Conservation (phyloP, 805 yeast genomes). For the Metschnikowia similis region DNA sequence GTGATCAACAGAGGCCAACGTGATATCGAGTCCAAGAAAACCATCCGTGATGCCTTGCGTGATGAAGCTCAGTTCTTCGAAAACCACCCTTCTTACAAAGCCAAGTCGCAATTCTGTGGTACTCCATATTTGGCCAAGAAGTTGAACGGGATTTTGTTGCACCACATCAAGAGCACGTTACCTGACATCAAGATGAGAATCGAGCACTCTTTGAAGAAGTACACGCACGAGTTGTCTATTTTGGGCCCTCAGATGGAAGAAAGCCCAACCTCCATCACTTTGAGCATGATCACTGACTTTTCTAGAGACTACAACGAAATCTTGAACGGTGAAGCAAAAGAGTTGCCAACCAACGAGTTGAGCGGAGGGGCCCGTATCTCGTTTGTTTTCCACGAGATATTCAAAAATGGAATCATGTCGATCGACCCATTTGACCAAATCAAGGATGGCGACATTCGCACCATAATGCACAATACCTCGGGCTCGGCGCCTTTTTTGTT, state of each 20-base stretch:
- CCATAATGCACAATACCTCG: constrained; percentile 93
- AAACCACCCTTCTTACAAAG: constrained; percentile 82
- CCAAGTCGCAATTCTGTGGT: constrained; percentile 95
- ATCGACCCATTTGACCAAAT: constrained; percentile 96
- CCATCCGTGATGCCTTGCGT: constrained; percentile 80
- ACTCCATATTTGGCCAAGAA: constrained; percentile 96
- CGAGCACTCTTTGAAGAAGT: constrained; percentile 73
- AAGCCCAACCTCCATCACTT: constrained; percentile 82
- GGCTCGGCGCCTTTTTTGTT: constrained; percentile 94
- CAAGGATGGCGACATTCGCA: constrained; percentile 91
- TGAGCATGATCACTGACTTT: constrained; percentile 88
- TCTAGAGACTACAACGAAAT: constrained; percentile 88
- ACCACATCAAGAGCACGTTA: constrained; percentile 62
- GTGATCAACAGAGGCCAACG: constrained; percentile 92
- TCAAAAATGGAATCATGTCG: constrained; percentile 85
- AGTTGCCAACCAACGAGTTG: constrained; percentile 80
- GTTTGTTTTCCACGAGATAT: constrained; percentile 94
- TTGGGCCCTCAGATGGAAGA: constrained; percentile 90
- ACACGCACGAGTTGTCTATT: constrained; percentile 65
- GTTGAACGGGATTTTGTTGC: constrained; percentile 79
- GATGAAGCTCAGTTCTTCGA: constrained; percentile 83
- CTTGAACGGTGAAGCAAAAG: constrained; percentile 88
- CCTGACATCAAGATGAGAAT: constrained; percentile 93
- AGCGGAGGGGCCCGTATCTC: constrained; percentile 98
- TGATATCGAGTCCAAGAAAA: constrained; percentile 84